phyloP scores from a whole-genome alignment of 2,329 filamentous ascomycete species.

The Plectosphaerella sp. region DNA sequence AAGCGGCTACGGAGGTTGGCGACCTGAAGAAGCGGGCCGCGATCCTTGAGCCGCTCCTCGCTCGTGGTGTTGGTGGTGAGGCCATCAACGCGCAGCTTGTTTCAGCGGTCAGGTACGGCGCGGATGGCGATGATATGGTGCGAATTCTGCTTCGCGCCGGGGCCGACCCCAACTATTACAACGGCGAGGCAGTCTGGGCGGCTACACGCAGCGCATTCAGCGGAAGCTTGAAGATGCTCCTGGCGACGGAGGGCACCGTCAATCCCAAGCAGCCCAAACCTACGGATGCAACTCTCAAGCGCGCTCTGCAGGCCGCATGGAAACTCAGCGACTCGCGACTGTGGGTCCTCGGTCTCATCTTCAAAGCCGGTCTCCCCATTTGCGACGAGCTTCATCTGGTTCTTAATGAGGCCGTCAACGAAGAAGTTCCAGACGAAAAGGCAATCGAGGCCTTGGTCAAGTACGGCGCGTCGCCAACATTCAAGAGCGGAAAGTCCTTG shows the following conservation, averaged over 20 bases:
- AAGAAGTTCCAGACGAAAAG: conserved; percentile 30
- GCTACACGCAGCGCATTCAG: conserved; percentile 48
- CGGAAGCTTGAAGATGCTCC: conserved; percentile 43
- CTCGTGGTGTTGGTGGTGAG: conserved; percentile 44
- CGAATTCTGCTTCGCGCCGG: conserved; percentile 46
- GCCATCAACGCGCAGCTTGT: conserved; percentile 48
- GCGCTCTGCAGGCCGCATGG: conserved; percentile 50
- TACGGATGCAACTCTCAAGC: conserved; percentile 40
- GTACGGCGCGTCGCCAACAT: conserved; percentile 46
- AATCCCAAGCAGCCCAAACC: conserved; percentile 34
- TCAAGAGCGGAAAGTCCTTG: conserved; percentile 47
- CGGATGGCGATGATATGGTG: conserved; percentile 43
- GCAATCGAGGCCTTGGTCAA: conserved; percentile 11
- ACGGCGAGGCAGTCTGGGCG: conserved; percentile 51
- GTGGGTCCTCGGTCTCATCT: conserved; percentile 43
- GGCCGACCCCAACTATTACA: conserved; percentile 50
- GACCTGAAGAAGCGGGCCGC: conserved; percentile 43
- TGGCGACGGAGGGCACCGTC: conserved; percentile 39
- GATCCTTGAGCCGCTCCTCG: conserved; percentile 47
- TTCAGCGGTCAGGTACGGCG: conserved; percentile 46
- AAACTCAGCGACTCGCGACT: conserved; percentile 44
- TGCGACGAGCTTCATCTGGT: conserved; percentile 46
- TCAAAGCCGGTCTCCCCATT: conserved; percentile 43
- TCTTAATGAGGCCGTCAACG: conserved; percentile 48
- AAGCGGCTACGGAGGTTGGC: conserved; percentile 48